Percentiles rank a stretch among this genome's conserved stretches.
Evolutionary conservation across 305 asterid species (phyloP).

Genomic region (Striga hermonthica): DNA sequence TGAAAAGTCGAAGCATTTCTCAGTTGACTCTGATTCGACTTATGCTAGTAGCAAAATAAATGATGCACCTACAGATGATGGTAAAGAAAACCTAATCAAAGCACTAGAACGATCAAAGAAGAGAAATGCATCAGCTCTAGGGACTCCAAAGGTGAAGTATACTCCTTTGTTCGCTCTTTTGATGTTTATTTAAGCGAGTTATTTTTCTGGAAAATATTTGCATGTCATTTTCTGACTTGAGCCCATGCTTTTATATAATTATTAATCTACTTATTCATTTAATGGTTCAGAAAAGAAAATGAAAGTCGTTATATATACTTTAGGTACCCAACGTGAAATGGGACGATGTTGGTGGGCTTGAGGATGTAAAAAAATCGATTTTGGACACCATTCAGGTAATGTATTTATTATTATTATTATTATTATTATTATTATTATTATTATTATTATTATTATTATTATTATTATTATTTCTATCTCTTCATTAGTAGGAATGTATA

Average conservation of each 20-base stretch:
- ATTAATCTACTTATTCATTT: no score
- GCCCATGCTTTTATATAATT: no score
- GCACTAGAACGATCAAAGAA: slow-evolving; percentile 89
- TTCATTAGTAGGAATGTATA: slow-evolving; percentile 5
- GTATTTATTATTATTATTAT: slow-evolving; percentile 11
- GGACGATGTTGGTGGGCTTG: slow-evolving; percentile 99
- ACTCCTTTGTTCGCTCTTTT: slow-evolving; percentile 21
- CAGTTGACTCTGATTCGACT: slow-evolving; percentile 38
- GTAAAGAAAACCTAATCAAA: slow-evolving; percentile 75
- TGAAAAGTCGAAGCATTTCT: slow-evolving; percentile 33
- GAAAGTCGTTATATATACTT: no score
- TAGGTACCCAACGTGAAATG: slow-evolving; percentile 94
- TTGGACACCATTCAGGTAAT: slow-evolving; percentile 94
- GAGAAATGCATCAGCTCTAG: slow-evolving; percentile 93
- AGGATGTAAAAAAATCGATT: slow-evolving; percentile 93
- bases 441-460: slow-evolving; percentile 4
- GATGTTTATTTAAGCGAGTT: slow-evolving; percentile 10
- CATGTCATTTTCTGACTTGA: no score
- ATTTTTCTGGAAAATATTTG: slow-evolving; percentile 26
- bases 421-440: slow-evolving; percentile 5
- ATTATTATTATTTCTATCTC: slow-evolving; percentile 9
- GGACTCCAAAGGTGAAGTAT: slow-evolving; percentile 83
- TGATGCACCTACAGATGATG: slow-evolving; percentile 40
- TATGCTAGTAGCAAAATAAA: slow-evolving; percentile 37
- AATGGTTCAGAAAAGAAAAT: no score